phyloP scores from a whole-genome alignment of 2,329 filamentous ascomycete genomes.

The Sarocladiaceae sp. region DNA sequence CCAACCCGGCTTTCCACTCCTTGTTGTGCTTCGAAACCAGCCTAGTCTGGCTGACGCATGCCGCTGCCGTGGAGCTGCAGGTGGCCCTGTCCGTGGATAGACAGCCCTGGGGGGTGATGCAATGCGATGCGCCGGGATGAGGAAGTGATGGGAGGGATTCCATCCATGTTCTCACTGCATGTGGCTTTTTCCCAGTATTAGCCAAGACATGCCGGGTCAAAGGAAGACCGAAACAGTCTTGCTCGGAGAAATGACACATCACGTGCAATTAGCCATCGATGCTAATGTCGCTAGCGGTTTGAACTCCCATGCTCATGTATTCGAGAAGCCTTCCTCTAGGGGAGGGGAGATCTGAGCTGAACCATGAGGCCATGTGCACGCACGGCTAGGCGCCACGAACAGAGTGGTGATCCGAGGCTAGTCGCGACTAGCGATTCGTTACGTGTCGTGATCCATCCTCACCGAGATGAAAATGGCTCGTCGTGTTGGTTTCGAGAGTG shows the following conservation, averaged over 20 bases:
- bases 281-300: too few relatives aligned
- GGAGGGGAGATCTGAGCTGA: neutral
- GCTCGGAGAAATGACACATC: slow-evolving; percentile 3
- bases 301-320: neutral
- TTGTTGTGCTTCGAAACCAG: neutral
- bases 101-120: neutral
- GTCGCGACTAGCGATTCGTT: too few relatives aligned
- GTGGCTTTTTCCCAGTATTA: neutral
- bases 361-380: neutral
- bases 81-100: too few relatives aligned
- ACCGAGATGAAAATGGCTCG: too few relatives aligned
- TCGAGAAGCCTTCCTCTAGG: slow-evolving; percentile 3
- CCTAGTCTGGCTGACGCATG: neutral
- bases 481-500: too few relatives aligned
- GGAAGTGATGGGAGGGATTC: neutral
- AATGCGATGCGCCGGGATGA: neutral
- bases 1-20: neutral
- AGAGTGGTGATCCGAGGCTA: too few relatives aligned
- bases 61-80: too few relatives aligned
- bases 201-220: slow-evolving; percentile 6
- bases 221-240: slow-evolving; percentile 3
- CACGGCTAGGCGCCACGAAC: neutral
- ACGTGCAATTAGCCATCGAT: neutral
- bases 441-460: too few relatives aligned
- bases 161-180: too few relatives aligned